phyloP scores from a whole-genome alignment of 108 stramenopile species.

The Nannochloropsis granulata region DNA sequence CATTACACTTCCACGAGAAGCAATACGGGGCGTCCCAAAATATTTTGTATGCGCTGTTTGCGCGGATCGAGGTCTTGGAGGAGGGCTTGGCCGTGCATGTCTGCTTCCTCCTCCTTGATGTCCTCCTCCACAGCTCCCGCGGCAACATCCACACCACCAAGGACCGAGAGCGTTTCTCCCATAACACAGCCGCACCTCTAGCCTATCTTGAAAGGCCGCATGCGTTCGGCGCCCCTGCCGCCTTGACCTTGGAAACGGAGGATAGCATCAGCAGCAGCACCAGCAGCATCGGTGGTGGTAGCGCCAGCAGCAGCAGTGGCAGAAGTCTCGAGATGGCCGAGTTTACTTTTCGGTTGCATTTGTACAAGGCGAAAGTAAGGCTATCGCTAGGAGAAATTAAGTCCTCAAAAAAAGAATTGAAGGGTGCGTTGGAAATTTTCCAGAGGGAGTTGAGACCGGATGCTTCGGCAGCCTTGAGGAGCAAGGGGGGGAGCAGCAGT shows the following conservation, averaged over 20 bases:
- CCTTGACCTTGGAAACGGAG: neutral
- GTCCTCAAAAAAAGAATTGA: conserved; percentile 26
- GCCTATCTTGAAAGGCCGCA: conserved; percentile 25
- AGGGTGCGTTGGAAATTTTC: conserved; percentile 30
- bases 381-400: conserved; percentile 19
- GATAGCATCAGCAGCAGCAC: neutral
- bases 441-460: conserved; percentile 22
- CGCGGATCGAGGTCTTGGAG: conserved; percentile 20
- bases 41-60: conserved; percentile 19
- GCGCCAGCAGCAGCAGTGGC: conserved; percentile 1
- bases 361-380: conserved; percentile 31
- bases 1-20: conserved; percentile 27
- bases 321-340: conserved; percentile 24
- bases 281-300: neutral
- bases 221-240: neutral
- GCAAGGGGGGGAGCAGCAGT: neutral
- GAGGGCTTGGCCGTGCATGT: conserved; percentile 23
- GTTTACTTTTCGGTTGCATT: conserved; percentile 24
- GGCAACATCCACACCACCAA: conserved; percentile 15
- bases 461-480: neutral
- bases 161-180: conserved; percentile 6
- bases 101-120: conserved; percentile 33
- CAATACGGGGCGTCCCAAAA: conserved; percentile 23
- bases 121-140: conserved; percentile 26
- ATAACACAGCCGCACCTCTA: conserved; percentile 5